Conservation (phyloP, 2,329 filamentous ascomycete species). For the Curvularia spicifera region DNA sequence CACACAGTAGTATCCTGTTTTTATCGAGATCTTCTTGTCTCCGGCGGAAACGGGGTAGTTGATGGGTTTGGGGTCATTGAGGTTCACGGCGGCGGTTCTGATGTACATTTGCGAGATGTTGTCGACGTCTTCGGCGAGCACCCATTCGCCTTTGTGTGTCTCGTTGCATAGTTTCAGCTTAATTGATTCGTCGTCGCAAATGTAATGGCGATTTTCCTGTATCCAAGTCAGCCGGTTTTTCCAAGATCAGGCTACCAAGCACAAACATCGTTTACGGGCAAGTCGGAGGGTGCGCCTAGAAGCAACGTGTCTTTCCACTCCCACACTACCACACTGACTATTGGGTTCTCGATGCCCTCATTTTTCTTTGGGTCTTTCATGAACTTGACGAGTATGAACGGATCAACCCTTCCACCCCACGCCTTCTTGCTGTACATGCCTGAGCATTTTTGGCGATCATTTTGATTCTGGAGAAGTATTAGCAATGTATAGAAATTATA, state of each 20-base stretch:
- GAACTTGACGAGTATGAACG: constrained; percentile 87
- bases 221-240: constrained; percentile 27
- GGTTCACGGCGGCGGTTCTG: constrained; percentile 78
- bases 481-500: neutral
- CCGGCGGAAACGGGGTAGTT: constrained; percentile 74
- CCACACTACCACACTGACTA: constrained; percentile 87
- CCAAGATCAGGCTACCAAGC: neutral
- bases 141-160: constrained; percentile 82
- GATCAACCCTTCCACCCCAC: constrained; percentile 88
- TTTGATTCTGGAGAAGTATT: constrained; percentile 67
- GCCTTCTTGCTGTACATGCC: constrained; percentile 92
- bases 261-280: constrained; percentile 38
- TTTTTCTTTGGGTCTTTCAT: constrained; percentile 59
- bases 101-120: constrained; percentile 74
- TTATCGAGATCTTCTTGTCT: constrained; percentile 50
- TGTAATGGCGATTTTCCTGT: constrained; percentile 63
- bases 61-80: constrained; percentile 75
- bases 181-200: constrained; percentile 78
- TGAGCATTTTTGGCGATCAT: constrained; percentile 81
- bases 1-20: constrained; percentile 96
- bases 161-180: constrained; percentile 73
- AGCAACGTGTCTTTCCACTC: constrained; percentile 88
- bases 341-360: constrained; percentile 69
- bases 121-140: constrained; percentile 77
- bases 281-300: constrained; percentile 68